Percentiles rank a stretch among this genome's conserved stretches.
phyloP scores from a whole-genome alignment of 495 filamentous ascomycete genomes.

The Xylaria telfairii region DNA sequence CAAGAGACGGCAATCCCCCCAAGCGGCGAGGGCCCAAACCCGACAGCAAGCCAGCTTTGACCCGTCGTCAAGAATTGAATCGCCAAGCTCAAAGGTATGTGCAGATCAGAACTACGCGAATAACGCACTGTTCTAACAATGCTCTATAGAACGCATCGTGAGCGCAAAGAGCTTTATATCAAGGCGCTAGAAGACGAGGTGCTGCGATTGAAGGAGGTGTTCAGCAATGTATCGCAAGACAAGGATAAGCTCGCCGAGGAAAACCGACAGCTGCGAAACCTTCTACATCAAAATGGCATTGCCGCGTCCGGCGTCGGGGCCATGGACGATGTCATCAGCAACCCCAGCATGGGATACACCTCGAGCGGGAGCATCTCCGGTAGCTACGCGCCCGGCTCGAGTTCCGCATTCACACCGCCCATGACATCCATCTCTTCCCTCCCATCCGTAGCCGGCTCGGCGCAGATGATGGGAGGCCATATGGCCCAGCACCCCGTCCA shows the following conservation, averaged over 20 bases:
- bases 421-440: constrained; percentile 46
- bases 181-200: constrained; percentile 91
- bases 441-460: constrained; percentile 44
- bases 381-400: constrained; percentile 51
- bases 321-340: constrained; percentile 54
- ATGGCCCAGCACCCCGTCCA: constrained; percentile 47
- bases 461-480: constrained; percentile 45
- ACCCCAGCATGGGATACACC: constrained; percentile 54
- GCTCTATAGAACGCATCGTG: constrained; percentile 77
- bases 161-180: constrained; percentile 96
- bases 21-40: constrained; percentile 95
- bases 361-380: constrained; percentile 66
- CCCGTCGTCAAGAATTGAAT: constrained; percentile 92
- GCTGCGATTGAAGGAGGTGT: constrained; percentile 70
- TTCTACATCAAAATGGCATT: constrained; percentile 78
- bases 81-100: constrained; percentile 91
- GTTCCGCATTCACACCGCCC: constrained; percentile 51
- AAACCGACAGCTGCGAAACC: constrained; percentile 75
- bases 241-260: constrained; percentile 72
- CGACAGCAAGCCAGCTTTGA: constrained; percentile 93
- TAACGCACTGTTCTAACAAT: constrained; percentile 23
- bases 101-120: background rate
- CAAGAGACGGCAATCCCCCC: constrained; percentile 80
- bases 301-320: constrained; percentile 41
- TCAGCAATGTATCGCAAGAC: constrained; percentile 65